A percentile compares a stretch with the other conserved stretches of the same genome.
phyloP scores from a whole-genome alignment of 1,284 basidiomycete genomes.

The Leccinum glutinopallens region DNA sequence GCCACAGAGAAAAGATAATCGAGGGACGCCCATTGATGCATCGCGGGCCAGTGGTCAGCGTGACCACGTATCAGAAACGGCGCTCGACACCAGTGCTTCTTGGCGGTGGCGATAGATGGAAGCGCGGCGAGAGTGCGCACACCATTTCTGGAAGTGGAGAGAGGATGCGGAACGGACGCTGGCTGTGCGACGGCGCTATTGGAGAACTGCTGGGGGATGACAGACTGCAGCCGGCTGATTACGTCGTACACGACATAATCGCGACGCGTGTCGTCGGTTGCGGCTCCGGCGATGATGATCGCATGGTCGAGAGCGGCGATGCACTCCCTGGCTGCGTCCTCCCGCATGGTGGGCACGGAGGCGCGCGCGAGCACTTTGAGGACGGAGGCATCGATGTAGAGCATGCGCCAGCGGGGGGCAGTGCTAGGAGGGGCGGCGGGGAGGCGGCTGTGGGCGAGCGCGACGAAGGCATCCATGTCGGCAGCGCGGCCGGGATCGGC shows the following conservation, averaged over 20 bases:
- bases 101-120: slow-evolving; percentile 62
- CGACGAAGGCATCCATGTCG: slow-evolving; percentile 35
- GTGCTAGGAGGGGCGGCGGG: slow-evolving; percentile 26
- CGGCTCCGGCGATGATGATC: slow-evolving; percentile 80
- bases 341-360: slow-evolving; percentile 32
- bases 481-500: slow-evolving; percentile 5
- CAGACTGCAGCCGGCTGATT: slow-evolving; percentile 52
- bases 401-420: slow-evolving; percentile 50
- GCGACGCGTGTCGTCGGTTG: slow-evolving; percentile 61
- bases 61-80: slow-evolving; percentile 80
- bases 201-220: slow-evolving; percentile 13
- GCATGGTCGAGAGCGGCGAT: slow-evolving; percentile 74
- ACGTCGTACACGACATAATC: slow-evolving; percentile 58
- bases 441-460: slow-evolving; percentile 41
- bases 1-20: slow-evolving; percentile 67
- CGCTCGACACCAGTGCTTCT: slow-evolving; percentile 38
- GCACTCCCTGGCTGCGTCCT: slow-evolving; percentile 31
- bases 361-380: slow-evolving; percentile 50
- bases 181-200: slow-evolving; percentile 22
- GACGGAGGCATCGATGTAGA: slow-evolving; percentile 69
- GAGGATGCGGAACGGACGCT: slow-evolving; percentile 18
- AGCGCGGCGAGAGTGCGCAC: slow-evolving; percentile 43
- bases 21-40: slow-evolving; percentile 68
- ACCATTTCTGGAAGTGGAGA: slow-evolving; percentile 29
- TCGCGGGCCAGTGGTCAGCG: slow-evolving; percentile 69